Conservation (phyloP, 768 basidiomycete genomes). For the Pleurotus salmoneostramineus region DNA sequence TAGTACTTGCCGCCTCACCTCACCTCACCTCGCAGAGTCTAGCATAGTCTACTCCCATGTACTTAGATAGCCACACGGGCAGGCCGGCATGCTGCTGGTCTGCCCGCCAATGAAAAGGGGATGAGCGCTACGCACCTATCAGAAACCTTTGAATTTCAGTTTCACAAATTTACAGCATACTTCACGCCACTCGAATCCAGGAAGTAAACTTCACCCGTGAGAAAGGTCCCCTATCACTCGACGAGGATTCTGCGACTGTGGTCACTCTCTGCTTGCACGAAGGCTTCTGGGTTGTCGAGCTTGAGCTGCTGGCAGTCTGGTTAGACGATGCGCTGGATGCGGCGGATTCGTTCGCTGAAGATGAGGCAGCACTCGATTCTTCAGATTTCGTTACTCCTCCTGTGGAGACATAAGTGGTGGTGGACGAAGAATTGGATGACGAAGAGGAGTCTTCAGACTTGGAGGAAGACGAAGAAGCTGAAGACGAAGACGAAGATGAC, state of each 20-base stretch:
- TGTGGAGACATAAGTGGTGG: background rate
- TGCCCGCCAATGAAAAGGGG: no score
- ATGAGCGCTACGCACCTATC: no score
- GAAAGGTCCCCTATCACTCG: background rate
- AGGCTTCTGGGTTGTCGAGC: background rate
- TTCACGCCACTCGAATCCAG: no score
- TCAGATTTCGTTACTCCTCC: background rate
- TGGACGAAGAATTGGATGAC: background rate
- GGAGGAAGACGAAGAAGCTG: background rate
- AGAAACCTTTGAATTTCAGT: no score
- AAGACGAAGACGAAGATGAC: conserved; percentile 3
- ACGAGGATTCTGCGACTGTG: background rate
- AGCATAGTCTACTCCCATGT: no score
- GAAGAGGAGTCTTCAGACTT: background rate
- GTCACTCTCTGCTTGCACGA: background rate
- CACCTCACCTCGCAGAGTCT: no score
- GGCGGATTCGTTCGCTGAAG: background rate
- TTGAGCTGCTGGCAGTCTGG: background rate
- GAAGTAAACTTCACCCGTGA: no score
- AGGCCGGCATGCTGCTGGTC: no score
- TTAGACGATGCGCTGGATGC: background rate
- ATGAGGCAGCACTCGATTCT: background rate
- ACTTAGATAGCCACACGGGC: no score
- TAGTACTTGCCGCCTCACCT: no score
- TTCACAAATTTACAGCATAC: no score